phyloP scores from a whole-genome alignment of 2,329 filamentous ascomycete genomes.

The Aspergillus sp. region DNA sequence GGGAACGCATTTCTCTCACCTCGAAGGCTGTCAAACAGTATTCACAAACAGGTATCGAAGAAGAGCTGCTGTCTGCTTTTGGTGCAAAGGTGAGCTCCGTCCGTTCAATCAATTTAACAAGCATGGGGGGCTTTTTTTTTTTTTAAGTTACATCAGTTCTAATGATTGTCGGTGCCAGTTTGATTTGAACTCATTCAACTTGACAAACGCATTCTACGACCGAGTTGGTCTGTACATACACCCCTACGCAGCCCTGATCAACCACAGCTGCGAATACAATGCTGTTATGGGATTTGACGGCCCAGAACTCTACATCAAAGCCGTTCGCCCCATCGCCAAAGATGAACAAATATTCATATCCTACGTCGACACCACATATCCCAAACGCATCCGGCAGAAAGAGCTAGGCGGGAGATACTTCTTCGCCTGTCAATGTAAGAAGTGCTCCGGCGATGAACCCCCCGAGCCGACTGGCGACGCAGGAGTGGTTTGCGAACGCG shows the following conservation, averaged over 20 bases:
- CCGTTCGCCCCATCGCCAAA: constrained; percentile 52
- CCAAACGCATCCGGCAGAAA: constrained; percentile 50
- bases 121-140: not conserved
- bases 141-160: not conserved
- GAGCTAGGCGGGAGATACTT: constrained; percentile 58
- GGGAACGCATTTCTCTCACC: constrained; percentile 53
- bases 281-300: constrained; percentile 59
- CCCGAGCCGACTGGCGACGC: constrained; percentile 5
- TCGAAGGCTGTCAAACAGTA: constrained; percentile 56
- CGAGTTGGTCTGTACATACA: constrained; percentile 61
- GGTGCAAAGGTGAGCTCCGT: constrained; percentile 45
- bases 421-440: constrained; percentile 58
- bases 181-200: constrained; percentile 58
- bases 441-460: constrained; percentile 41
- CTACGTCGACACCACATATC: constrained; percentile 60
- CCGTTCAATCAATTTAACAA: no score
- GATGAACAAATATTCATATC: constrained; percentile 62
- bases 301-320: constrained; percentile 50
- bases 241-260: constrained; percentile 54
- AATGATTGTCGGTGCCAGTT: constrained; percentile 39
- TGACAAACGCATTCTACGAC: constrained; percentile 57
- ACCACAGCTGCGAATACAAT: constrained; percentile 65
- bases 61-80: constrained; percentile 44
- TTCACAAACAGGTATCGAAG: constrained; percentile 46
- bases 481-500: constrained; percentile 22